phyloP scores from a whole-genome alignment of 805 yeast species.

The Metschnikowia proteae region DNA sequence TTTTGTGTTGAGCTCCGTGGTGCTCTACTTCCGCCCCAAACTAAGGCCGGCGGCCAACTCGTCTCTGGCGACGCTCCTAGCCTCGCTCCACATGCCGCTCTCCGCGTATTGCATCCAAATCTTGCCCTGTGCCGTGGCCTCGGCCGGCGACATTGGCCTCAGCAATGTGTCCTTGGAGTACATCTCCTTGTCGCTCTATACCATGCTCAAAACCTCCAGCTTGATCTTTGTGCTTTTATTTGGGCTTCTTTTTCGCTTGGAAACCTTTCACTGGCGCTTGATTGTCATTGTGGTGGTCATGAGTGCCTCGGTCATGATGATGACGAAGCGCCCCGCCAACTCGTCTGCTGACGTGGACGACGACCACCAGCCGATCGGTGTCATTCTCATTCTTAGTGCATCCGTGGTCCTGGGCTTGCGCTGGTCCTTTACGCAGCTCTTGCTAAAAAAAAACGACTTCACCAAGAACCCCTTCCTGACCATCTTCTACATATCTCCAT shows the following conservation, averaged over 20 bases:
- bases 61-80: conserved; percentile 8
- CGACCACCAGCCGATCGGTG: conserved; percentile 47
- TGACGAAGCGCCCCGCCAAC: conserved; percentile 54
- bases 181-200: conserved; percentile 79
- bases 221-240: conserved; percentile 85
- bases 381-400: conserved; percentile 69
- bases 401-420: conserved; percentile 83
- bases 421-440: conserved; percentile 91
- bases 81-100: conserved; percentile 20
- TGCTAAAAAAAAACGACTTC: conserved; percentile 57
- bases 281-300: conserved; percentile 68
- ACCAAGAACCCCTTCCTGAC: conserved; percentile 78
- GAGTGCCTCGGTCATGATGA: conserved; percentile 81
- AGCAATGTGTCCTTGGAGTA: conserved; percentile 80
- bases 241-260: conserved; percentile 78
- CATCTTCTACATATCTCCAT: conserved; percentile 78
- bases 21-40: conserved; percentile 44
- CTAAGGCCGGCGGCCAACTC: conserved; percentile 39
- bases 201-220: conserved; percentile 88
- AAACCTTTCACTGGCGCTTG: conserved; percentile 65
- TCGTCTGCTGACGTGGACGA: conserved; percentile 16
- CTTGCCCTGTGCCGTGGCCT: conserved; percentile 80
- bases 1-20: conserved; percentile 47
- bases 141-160: conserved; percentile 91
- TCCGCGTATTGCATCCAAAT: conserved; percentile 47